phyloP scores from a whole-genome alignment of 495 filamentous ascomycete genomes.

The Trichoderma parareesei region DNA sequence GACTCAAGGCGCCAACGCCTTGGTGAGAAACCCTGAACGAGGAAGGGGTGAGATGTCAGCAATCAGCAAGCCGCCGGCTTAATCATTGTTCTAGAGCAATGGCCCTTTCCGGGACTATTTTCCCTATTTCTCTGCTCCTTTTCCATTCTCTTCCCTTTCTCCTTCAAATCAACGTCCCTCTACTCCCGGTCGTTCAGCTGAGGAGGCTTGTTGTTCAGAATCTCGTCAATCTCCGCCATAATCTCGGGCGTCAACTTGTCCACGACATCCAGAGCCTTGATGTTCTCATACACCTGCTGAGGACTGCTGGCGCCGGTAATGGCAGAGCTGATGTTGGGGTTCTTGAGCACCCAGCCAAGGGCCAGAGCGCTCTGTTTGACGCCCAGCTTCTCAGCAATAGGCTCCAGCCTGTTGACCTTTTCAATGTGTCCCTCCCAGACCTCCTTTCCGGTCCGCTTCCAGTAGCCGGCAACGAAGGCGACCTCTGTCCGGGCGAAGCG shows the following conservation, averaged over 20 bases:
- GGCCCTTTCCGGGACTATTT: too few species aligned
- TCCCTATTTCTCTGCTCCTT: neutral
- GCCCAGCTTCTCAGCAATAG: conserved; percentile 60
- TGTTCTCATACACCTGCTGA: conserved; percentile 66
- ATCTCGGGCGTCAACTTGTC: conserved; percentile 59
- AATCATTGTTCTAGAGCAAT: too few species aligned
- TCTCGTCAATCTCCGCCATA: conserved; percentile 59
- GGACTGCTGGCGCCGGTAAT: conserved; percentile 69
- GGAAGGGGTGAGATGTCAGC: too few species aligned
- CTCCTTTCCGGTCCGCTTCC: conserved; percentile 35
- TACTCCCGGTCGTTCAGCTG: conserved; percentile 29
- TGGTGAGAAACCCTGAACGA: too few species aligned
- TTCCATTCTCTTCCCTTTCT: neutral
- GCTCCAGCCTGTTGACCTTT: conserved; percentile 42
- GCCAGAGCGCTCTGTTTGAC: conserved; percentile 58
- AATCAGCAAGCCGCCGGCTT: too few species aligned
- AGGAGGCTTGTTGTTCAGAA: conserved; percentile 56
- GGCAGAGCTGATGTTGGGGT: conserved; percentile 62
- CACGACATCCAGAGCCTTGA: conserved; percentile 52
- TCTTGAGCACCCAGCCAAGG: conserved; percentile 73
- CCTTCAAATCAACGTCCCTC: neutral
- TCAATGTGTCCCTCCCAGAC: conserved; percentile 38
- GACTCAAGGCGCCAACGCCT: too few species aligned
- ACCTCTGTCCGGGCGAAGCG: conserved; percentile 40
- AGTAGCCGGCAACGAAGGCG: conserved; percentile 41